Evolutionary conservation across 306 rosid species (phyloP).

Genomic region (Pyrus communis): DNA sequence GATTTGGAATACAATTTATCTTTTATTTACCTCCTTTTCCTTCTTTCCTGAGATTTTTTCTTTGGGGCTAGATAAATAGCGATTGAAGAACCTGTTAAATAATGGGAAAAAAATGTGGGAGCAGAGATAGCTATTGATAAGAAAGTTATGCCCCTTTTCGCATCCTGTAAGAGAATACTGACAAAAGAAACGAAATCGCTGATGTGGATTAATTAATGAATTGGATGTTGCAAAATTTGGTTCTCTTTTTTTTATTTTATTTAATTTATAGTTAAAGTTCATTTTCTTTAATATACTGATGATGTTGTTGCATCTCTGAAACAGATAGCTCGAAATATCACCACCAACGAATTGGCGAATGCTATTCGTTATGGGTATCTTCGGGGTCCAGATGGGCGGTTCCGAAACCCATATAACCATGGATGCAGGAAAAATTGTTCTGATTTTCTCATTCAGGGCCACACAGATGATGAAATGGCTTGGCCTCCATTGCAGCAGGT

Average conservation of each 20-base stretch:
- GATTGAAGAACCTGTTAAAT: background rate
- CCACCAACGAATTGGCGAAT: conserved; percentile 77
- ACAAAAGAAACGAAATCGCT: background rate
- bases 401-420: conserved; percentile 73
- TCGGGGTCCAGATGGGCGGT: conserved; percentile 73
- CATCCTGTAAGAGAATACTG: background rate
- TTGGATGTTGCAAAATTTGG: background rate
- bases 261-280: background rate
- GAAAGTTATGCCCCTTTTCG: background rate
- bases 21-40: background rate
- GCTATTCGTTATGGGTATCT: conserved; percentile 71
- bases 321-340: conserved; percentile 89
- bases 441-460: conserved; percentile 64
- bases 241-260: background rate
- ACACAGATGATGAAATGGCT: conserved; percentile 58
- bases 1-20: background rate
- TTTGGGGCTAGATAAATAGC: no score
- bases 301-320: conserved; percentile 13
- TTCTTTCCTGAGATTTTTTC: background rate
- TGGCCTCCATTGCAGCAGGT: conserved; percentile 75
- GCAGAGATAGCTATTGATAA: background rate
- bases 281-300: background rate
- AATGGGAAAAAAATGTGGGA: background rate
- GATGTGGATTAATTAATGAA: background rate
- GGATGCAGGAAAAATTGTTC: conserved; percentile 77